Base-by-base conservation (phyloP, 768 basidiomycete species). In the Rhizopogon rudus region DNA sequence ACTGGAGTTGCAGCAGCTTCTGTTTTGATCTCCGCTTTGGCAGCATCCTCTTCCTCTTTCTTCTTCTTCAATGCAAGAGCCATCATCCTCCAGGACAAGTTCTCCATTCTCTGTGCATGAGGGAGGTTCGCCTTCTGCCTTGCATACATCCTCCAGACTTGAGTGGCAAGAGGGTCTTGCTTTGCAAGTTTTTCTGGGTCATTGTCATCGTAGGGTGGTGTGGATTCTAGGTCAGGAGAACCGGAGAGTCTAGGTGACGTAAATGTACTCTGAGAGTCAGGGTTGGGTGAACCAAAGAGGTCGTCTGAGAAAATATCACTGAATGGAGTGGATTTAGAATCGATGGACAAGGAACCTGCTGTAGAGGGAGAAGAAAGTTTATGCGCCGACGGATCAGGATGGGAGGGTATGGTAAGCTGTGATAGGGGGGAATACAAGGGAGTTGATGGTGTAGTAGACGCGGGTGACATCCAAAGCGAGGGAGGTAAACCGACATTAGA, bases 71-170 rank as follows among this genome's bases (percentile, higher is more conserved):
- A 74, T 12, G 91, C 92, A 67, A 99, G 75, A 25, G 94, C 89
- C 95, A 98, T 98, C 93, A 98, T 91, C 56, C 97, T 76, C 96
- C 96, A 98, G 1, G 95, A 97, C 53, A 98, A 70, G 67, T 98
- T 98, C 75, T 98, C 97, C 92, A 99, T 94, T 65, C 95, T 76
- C 71, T 94, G 91, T 0, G 90, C 92, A 66, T 96, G 92, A 31
- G 95, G 93, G 54, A 96, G 73, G 33, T 79, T 81, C n/a, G 88
- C 89, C 73, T 93, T 94, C 44, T 88, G 90, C 57, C 90, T 84
- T 37, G 93, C 85, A 65, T 91, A 98, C 82, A 98, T 90, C 75
- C 87, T 93, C 96, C 96, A 98, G 31, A 98, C 90, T 73, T 98
- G 93, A 1, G 95, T 89, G 0, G 93, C 93, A 20, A 97, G 77